Percentiles rank a stretch among this genome's conserved stretches.
These are phyloP conservation scores for Aspergillus awamori DNA, from an alignment of 2,329 filamentous ascomycete genomes.

Conservation along the genomic window DNA sequence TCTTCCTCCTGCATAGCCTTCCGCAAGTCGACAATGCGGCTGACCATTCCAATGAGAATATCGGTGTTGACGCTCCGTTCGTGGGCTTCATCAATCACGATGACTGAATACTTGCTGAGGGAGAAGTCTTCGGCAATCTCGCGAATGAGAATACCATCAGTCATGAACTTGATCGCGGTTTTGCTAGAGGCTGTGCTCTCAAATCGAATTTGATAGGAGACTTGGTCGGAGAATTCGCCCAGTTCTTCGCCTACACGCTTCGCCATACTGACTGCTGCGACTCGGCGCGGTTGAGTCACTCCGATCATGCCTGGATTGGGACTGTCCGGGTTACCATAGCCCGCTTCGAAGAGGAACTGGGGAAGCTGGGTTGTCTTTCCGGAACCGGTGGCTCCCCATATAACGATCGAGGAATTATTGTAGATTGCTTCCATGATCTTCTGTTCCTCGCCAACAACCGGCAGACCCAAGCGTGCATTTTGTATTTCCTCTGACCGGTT, in stretches of 20 bases:
- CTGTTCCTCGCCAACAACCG: constrained; percentile 93
- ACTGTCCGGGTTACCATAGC: constrained; percentile 77
- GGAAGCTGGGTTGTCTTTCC: constrained; percentile 98
- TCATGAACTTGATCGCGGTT: constrained; percentile 98
- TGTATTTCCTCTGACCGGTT: constrained; percentile 73
- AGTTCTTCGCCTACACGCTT: constrained; percentile 87
- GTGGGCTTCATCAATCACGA: constrained; percentile 96
- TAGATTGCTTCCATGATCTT: constrained; percentile 98
- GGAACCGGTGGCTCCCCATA: constrained; percentile 93
- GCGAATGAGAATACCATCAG: constrained; percentile 89
- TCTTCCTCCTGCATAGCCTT: constrained; percentile 74
- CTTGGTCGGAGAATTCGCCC: constrained; percentile 72
- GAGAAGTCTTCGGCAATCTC: constrained; percentile 90
- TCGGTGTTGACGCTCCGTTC: constrained; percentile 97
- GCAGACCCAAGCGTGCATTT: constrained; percentile 74
- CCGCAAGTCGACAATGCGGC: constrained; percentile 83
- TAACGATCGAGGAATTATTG: constrained; percentile 83
- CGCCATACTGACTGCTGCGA: constrained; percentile 95
- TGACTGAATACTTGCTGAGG: constrained; percentile 84
- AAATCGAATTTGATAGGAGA: constrained; percentile 94
- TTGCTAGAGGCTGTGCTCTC: constrained; percentile 78
- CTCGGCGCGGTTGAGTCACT: constrained; percentile 89
- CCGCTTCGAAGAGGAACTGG: constrained; percentile 92
- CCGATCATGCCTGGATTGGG: constrained; percentile 90
- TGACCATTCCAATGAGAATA: constrained; percentile 96